Evolutionary conservation across 2,329 filamentous ascomycete genomes (phyloP), one percentile per base, ranked within the genome.

Genomic region (Aspergillus spinulosporus): DNA sequence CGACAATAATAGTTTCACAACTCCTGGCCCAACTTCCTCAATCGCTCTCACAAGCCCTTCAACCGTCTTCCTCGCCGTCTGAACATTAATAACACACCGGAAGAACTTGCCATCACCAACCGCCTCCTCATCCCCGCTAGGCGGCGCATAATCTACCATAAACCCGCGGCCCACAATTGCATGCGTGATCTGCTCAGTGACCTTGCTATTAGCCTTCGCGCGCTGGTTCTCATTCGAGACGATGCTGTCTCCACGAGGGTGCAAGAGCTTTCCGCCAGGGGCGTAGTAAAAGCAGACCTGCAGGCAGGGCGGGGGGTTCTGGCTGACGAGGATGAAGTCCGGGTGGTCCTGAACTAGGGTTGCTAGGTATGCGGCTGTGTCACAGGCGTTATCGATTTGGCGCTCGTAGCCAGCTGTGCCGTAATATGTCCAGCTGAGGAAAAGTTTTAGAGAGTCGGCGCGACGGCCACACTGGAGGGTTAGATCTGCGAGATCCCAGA

Each of bases 271-370:
- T 2, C 86, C 84, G 1, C 78, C 78, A 0, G 84, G 84, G 0
- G 87, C 85, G 67, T 89, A 92, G 72, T 96, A 96, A 73, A 97
- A 97, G 78, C 93, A 97, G 21, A 97, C 89, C 76, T 97, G 94
- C 70, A 96, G 77, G 74, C 93, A 97, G 0, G 90, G 90, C 46
- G 92, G 88, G 28, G 91, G 89, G 65, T 89, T 87, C 54, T 84
- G 80, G 8, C 86, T 89, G 2, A 96, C 84, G 12, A 96, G 79
- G 14, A 83, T 76, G 64, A 97, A 88, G 63, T 89, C 78, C 0
- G 75, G 69, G 42, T 80, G 79, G 11, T 75, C 46, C 4, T 78
- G 73, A 2, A 97, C 68, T 1, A 86, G 73, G 0, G 68, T 69
- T 0, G 88, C 84, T 12, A 97, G 79, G 64, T 90, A 81, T 3